phyloP scores from a whole-genome alignment of 1,284 basidiomycete species.

The Cutaneotrichosporon arboriforme region DNA sequence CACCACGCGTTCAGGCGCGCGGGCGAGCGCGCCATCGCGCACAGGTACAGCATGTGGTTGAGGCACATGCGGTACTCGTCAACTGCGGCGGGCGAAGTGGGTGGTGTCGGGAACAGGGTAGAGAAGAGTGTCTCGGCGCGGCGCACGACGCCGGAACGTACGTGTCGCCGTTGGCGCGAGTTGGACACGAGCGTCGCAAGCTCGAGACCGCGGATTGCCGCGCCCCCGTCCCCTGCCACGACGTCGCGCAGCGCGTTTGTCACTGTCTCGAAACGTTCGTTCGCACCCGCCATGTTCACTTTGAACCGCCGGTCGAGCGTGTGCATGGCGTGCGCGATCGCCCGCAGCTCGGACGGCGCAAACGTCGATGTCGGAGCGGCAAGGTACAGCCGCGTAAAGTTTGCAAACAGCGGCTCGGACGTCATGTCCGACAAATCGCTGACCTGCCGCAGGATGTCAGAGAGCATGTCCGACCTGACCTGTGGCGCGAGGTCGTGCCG shows the following conservation, averaged over 20 bases:
- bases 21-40: constrained; percentile 20
- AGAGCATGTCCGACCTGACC: constrained; percentile 14
- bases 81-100: constrained; percentile 7
- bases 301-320: constrained; percentile 15
- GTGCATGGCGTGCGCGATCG: constrained; percentile 19
- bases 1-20: constrained; percentile 25
- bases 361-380: constrained; percentile 25
- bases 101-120: constrained; percentile 11
- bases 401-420: constrained; percentile 20
- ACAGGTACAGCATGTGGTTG: constrained; percentile 35
- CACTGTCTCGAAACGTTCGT: constrained; percentile 22
- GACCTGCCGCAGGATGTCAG: constrained; percentile 6
- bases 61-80: constrained; percentile 20
- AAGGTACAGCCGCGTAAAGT: constrained; percentile 27
- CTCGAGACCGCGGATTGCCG: constrained; percentile 15
- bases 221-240: constrained; percentile 9
- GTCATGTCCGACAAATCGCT: neutral
- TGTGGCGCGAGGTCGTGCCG: constrained; percentile 10
- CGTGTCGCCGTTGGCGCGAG: constrained; percentile 3
- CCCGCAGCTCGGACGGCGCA: constrained; percentile 25
- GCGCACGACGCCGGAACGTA: constrained; percentile 12
- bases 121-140: constrained; percentile 18
- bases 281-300: constrained; percentile 8
- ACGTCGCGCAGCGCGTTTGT: constrained; percentile 22
- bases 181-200: constrained; percentile 16